Evolutionary conservation across 371 early-diverging fungal species (phyloP), one percentile per base, ranked within the genome.

Genomic region (Mortierella polycephala): DNA sequence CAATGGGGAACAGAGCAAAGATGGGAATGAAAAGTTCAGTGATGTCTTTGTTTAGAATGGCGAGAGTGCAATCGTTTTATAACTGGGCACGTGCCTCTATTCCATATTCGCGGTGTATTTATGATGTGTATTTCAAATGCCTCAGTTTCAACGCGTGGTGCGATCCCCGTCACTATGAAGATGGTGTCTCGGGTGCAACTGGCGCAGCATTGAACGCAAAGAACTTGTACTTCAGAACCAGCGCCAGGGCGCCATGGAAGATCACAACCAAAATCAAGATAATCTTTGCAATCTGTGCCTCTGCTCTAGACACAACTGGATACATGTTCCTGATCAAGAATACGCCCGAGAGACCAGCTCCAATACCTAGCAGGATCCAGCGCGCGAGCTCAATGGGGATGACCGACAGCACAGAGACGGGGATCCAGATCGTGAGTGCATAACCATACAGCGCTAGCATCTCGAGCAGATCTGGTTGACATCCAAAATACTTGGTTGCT

Each of bases 401-500:
- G 21, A 71, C 64, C 9, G 64, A 51, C 23, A 89, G 81, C 76
- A 96, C 93, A 23, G 98, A 92, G 30, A 96, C 92, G 6, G 96
- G 96, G 50, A 98, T 87, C 98, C 98, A 98, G 53, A 95, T 85
- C 1, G 95, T 86, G 83, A 96, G 81, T 6, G 91, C 91, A 74
- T 98, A 98, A 18, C 98, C 98, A 76, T 95, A 96, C 45, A 96
- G 86, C 69, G 91, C 87, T 41, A 95, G 60, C 57, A 95, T 88
- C 71, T 96, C 96, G 45, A 98, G 77, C n/a, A 97, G 82, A 37
- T 88, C 88, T 13, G 94, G 92, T 40, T 88, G 88, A 74, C 92
- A 91, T 12, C 92, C 91, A 86, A 90, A 95, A 71, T 96, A 98
- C 73, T 92, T 93, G 57, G 93, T 90, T 0, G 94, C 81, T 2